Evolutionary conservation across 495 filamentous ascomycete genomes (phyloP).

Genomic region (Aspergillus coremiiformis): DNA sequence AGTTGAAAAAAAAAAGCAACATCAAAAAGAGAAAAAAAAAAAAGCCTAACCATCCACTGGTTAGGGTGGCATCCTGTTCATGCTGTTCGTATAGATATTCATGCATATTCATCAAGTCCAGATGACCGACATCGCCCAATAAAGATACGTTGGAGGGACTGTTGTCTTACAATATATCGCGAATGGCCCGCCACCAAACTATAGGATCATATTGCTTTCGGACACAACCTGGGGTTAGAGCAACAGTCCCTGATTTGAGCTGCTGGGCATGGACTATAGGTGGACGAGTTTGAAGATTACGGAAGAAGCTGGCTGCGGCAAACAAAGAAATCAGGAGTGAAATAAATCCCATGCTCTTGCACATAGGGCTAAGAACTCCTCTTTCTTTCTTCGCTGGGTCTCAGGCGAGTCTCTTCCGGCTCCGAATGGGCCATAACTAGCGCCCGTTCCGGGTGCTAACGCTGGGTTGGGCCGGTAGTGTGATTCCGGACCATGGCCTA

Average conservation of each 20-base stretch:
- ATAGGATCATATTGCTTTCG: background rate
- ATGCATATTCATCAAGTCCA: slow-evolving; percentile 19
- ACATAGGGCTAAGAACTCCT: slow-evolving; percentile 85
- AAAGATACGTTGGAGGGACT: background rate
- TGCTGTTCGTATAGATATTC: slow-evolving; percentile 19
- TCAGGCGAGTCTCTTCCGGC: slow-evolving; percentile 75
- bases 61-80: slow-evolving; percentile 10
- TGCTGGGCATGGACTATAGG: background rate
- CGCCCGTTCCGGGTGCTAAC: slow-evolving; percentile 51
- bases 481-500: slow-evolving; percentile 37
- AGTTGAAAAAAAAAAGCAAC: slow-evolving; percentile 12
- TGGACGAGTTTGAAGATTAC: background rate
- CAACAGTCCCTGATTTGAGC: background rate
- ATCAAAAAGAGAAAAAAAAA: no score
- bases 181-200: background rate
- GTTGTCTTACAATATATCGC: background rate
- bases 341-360: slow-evolving; percentile 93
- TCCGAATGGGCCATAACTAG: slow-evolving; percentile 63
- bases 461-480: slow-evolving; percentile 57
- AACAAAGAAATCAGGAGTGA: slow-evolving; percentile 59
- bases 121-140: slow-evolving; percentile 1
- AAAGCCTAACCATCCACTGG: slow-evolving; percentile 6
- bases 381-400: slow-evolving; percentile 80
- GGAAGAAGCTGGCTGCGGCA: background rate
- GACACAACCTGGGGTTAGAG: background rate